Evolutionary conservation across 108 stramenopile genomes (phyloP).

Genomic region (Mayamaea pseudoterrestris): DNA sequence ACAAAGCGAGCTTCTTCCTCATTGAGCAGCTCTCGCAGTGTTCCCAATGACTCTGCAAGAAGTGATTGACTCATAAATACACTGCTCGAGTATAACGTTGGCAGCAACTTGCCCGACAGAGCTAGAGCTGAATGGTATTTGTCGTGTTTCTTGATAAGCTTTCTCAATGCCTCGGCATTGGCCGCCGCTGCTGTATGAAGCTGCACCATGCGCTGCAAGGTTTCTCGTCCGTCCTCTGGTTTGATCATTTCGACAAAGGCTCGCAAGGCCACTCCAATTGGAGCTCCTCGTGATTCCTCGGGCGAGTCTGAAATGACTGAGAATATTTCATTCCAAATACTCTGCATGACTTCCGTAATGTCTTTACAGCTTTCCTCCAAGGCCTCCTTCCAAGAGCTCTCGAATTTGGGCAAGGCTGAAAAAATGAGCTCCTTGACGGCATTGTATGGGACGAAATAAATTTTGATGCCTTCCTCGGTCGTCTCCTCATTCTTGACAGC

Average conservation of each 20-base stretch:
- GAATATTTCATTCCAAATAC: slow-evolving; percentile 38
- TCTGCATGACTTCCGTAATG: slow-evolving; percentile 30
- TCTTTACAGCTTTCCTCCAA: slow-evolving; percentile 29
- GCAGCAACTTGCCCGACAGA: slow-evolving; percentile 30
- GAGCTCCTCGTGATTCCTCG: slow-evolving; percentile 38
- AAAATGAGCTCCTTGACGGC: slow-evolving; percentile 34
- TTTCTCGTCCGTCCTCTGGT: slow-evolving; percentile 22
- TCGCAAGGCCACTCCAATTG: slow-evolving; percentile 46
- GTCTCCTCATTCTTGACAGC: slow-evolving; percentile 29
- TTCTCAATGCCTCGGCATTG: slow-evolving; percentile 56
- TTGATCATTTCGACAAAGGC: slow-evolving; percentile 18
- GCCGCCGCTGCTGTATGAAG: slow-evolving; percentile 38
- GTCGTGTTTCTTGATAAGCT: slow-evolving; percentile 66
- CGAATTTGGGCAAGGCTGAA: slow-evolving; percentile 17
- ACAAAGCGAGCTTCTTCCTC: slow-evolving; percentile 2
- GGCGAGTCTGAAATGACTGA: slow-evolving; percentile 8
- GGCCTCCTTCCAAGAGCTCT: slow-evolving; percentile 35
- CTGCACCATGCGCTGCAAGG: slow-evolving; percentile 30
- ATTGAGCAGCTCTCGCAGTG: slow-evolving; percentile 19
- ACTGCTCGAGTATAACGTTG: slow-evolving; percentile 38
- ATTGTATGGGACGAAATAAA: slow-evolving; percentile 58
- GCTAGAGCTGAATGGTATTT: slow-evolving; percentile 16
- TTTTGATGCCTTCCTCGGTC: slow-evolving; percentile 7
- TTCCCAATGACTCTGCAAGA: slow-evolving; percentile 32
- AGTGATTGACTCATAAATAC: slow-evolving; percentile 27